A percentile compares a stretch with the other conserved stretches of the same genome.
Conservation (phyloP, 441 rosid genomes). For the Arabidopsis hybrid region DNA sequence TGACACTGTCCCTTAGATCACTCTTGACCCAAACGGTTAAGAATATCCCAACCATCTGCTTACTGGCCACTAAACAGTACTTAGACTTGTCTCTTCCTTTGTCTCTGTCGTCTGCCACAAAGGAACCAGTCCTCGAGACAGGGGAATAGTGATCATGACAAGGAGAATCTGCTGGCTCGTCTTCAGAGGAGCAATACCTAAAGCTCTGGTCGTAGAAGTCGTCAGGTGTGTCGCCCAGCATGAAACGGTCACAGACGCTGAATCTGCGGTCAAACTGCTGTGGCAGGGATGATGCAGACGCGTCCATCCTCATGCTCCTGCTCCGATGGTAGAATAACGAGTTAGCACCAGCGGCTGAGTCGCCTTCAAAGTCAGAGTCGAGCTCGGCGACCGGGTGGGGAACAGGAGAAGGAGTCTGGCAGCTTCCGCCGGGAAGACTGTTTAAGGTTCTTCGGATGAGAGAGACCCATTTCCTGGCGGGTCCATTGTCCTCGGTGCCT, state of each 20-base stretch:
- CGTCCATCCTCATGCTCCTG: slow-evolving; percentile 62
- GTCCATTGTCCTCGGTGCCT: slow-evolving; percentile 79
- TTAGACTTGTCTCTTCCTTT: slow-evolving; percentile 52
- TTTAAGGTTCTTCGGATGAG: slow-evolving; percentile 70
- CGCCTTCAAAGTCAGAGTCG: slow-evolving; percentile 70
- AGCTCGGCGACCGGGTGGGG: slow-evolving; percentile 76
- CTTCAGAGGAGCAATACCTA: slow-evolving; percentile 68
- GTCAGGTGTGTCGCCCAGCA: slow-evolving; percentile 56
- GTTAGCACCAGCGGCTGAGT: slow-evolving; percentile 45
- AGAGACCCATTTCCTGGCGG: slow-evolving; percentile 79
- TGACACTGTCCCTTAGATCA: slow-evolving; percentile 65
- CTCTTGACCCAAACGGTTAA: slow-evolving; percentile 77
- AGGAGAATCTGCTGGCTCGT: slow-evolving; percentile 62
- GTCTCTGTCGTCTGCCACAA: slow-evolving; percentile 54
- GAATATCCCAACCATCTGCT: slow-evolving; percentile 87
- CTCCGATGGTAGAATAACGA: slow-evolving; percentile 61
- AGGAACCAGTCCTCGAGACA: slow-evolving; percentile 49
- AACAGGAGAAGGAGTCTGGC: slow-evolving; percentile 67
- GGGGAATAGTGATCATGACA: slow-evolving; percentile 47
- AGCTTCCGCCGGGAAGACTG: slow-evolving; percentile 62
- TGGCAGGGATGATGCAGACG: slow-evolving; percentile 41
- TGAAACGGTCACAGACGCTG: slow-evolving; percentile 71
- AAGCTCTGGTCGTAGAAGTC: slow-evolving; percentile 60
- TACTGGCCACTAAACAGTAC: slow-evolving; percentile 76
- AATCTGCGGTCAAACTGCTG: slow-evolving; percentile 60